Conservation (phyloP, 2,329 filamentous ascomycete species). For the Sporothrix humicola region DNA sequence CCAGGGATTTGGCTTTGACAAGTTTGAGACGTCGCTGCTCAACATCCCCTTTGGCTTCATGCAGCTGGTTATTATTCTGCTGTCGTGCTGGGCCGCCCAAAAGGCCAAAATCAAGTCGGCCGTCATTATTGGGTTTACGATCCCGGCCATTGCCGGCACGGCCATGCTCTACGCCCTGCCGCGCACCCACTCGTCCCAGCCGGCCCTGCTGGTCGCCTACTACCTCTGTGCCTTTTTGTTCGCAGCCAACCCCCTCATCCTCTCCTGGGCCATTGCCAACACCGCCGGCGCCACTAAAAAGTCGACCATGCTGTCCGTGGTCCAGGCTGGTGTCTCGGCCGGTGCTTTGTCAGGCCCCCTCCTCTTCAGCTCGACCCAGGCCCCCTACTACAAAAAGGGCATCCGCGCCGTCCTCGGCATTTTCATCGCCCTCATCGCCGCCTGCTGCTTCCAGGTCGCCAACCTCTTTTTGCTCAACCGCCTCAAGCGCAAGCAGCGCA, state of each 20-base stretch:
- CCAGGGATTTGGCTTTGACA: constrained; percentile 63
- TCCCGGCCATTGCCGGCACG: constrained; percentile 66
- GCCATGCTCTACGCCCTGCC: constrained; percentile 62
- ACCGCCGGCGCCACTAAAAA: constrained; percentile 64
- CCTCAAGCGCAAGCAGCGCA: constrained; percentile 59
- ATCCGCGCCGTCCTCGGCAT: constrained; percentile 61
- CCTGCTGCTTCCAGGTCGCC: constrained; percentile 59
- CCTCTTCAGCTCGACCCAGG: constrained; percentile 63
- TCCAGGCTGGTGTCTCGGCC: constrained; percentile 64
- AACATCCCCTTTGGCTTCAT: constrained; percentile 71
- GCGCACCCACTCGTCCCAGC: constrained; percentile 49
- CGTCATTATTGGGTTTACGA: constrained; percentile 58
- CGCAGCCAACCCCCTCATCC: constrained; percentile 68
- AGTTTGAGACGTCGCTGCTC: constrained; percentile 62
- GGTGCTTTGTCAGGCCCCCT: constrained; percentile 72
- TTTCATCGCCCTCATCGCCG: constrained; percentile 58
- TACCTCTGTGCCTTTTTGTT: constrained; percentile 55
- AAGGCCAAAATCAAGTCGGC: constrained; percentile 62
- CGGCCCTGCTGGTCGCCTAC: constrained; percentile 58
- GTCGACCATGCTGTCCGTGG: constrained; percentile 66
- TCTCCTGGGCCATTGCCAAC: constrained; percentile 72
- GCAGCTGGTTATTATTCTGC: constrained; percentile 64
- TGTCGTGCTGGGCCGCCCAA: constrained; percentile 63
- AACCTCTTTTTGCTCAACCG: constrained; percentile 64
- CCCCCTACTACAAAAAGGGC: constrained; percentile 63